Evolutionary conservation across 2,329 filamentous ascomycete species (phyloP).

Genomic region (Xylaria sp.): DNA sequence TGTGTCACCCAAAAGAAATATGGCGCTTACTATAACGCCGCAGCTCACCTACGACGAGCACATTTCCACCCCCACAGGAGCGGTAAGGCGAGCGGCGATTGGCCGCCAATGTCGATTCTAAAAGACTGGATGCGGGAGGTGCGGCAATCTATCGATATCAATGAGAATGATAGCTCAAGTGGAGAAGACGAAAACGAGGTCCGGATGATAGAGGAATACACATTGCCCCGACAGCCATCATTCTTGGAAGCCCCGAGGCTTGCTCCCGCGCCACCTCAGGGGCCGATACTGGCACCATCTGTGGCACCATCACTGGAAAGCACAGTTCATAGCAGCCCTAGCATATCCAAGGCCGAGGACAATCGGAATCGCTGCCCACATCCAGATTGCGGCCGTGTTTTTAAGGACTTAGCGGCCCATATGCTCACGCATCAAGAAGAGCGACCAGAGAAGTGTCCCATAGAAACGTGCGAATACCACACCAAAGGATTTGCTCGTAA

Average conservation of each 20-base stretch:
- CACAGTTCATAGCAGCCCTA: conserved; percentile 50
- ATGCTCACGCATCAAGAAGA: conserved; percentile 94
- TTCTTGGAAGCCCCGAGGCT: conserved; percentile 50
- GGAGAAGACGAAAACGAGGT: conserved; percentile 63
- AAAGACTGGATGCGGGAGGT: conserved; percentile 72
- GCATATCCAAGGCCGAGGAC: conserved; percentile 49
- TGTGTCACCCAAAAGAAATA: conserved; percentile 68
- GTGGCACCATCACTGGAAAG: conserved; percentile 49
- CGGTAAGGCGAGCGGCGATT: conserved; percentile 68
- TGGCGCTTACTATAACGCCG: conserved; percentile 69
- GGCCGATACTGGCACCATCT: conserved; percentile 48
- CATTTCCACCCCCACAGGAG: conserved; percentile 67
- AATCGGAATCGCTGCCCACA: conserved; percentile 73
- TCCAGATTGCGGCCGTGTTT: conserved; percentile 83
- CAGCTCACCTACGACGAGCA: conserved; percentile 66
- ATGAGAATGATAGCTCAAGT: conserved; percentile 61
- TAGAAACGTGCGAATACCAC: conserved; percentile 91
- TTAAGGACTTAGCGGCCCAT: conserved; percentile 93
- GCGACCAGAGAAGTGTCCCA: conserved; percentile 93
- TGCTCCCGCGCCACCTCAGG: conserved; percentile 50
- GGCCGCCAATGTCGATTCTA: conserved; percentile 67
- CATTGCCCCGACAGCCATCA: conserved; percentile 47
- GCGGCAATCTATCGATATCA: conserved; percentile 59
- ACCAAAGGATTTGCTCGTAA: conserved; percentile 92
- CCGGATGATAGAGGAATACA: conserved; percentile 62